These are phyloP conservation scores for Xylariales sp. DNA, from an alignment of 2,329 filamentous ascomycete genomes.

Conservation along the genomic window DNA sequence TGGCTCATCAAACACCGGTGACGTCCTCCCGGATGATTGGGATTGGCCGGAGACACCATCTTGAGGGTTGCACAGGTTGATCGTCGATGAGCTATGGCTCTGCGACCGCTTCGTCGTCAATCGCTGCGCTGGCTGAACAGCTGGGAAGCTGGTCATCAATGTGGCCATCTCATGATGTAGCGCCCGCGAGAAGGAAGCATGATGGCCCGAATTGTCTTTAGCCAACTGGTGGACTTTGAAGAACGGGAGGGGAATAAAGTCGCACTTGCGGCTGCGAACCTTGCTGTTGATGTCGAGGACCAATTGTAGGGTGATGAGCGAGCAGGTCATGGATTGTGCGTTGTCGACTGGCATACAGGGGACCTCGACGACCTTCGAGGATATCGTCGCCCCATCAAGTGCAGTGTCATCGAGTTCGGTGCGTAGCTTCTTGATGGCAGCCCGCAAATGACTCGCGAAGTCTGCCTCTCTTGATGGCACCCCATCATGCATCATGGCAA, in stretches of 20 bases:
- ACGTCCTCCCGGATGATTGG: background rate
- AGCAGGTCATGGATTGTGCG: background rate
- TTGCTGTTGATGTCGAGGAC: slow-evolving; percentile 4
- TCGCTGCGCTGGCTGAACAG: background rate
- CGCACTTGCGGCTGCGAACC: background rate
- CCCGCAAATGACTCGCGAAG: background rate
- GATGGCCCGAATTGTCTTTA: background rate
- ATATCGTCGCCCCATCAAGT: background rate
- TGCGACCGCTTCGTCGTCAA: background rate
- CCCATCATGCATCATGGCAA: slow-evolving; percentile 2
- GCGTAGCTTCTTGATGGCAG: background rate
- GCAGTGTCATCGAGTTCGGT: background rate
- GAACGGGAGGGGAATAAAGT: slow-evolving; percentile 1
- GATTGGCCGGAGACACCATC: background rate
- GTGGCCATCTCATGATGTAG: background rate
- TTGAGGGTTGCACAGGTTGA: background rate
- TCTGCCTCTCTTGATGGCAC: background rate
- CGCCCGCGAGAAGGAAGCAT: background rate
- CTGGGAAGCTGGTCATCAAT: background rate
- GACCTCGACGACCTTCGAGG: slow-evolving; percentile 1
- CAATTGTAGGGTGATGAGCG: background rate
- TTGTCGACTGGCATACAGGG: background rate
- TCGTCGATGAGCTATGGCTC: background rate
- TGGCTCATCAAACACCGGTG: slow-evolving; percentile 2
- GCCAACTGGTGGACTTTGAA: slow-evolving; percentile 1